A percentile compares a stretch with the other conserved stretches of the same genome.
Conservation (phyloP, 2,329 filamentous ascomycete species). For the Biscogniauxia marginata region DNA sequence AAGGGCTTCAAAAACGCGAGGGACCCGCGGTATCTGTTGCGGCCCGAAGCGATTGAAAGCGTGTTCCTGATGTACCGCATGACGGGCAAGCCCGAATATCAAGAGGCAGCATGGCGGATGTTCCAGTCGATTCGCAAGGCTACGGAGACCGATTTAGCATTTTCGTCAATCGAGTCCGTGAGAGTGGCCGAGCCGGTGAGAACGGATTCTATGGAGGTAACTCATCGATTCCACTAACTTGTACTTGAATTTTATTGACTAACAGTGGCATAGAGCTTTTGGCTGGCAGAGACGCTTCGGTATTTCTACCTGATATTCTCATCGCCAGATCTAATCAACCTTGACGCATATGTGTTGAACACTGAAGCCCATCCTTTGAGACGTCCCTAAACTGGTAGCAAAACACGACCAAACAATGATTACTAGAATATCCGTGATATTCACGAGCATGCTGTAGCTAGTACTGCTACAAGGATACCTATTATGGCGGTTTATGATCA, state of each 20-base stretch:
- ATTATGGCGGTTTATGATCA: too few species aligned
- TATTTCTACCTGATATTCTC: slow-evolving; percentile 35
- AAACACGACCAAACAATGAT: too few species aligned
- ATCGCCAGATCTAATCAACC: slow-evolving; percentile 51
- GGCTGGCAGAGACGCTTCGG: slow-evolving; percentile 64
- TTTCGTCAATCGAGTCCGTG: slow-evolving; percentile 49
- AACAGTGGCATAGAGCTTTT: slow-evolving; percentile 56
- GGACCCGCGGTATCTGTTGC: slow-evolving; percentile 49
- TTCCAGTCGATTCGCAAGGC: slow-evolving; percentile 45
- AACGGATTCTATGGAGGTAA: slow-evolving; percentile 28
- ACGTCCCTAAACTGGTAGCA: slow-evolving; percentile 4
- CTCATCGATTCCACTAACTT: slow-evolving; percentile 4
- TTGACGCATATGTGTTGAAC: slow-evolving; percentile 59
- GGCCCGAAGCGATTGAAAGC: slow-evolving; percentile 53
- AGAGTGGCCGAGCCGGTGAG: slow-evolving; percentile 45
- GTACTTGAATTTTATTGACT: slow-evolving; percentile 40
- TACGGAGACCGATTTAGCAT: slow-evolving; percentile 47
- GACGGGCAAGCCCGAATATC: slow-evolving; percentile 46
- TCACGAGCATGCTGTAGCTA: too few species aligned
- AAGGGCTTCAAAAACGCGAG: slow-evolving; percentile 62
- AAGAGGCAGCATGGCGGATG: slow-evolving; percentile 54
- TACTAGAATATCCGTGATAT: too few species aligned
- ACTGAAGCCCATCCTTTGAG: slow-evolving; percentile 39
- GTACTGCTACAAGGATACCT: too few species aligned
- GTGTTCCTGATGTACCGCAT: slow-evolving; percentile 54